Conservation (phyloP, 352 stramenopile genomes). For the Lagenidium giganteum region DNA sequence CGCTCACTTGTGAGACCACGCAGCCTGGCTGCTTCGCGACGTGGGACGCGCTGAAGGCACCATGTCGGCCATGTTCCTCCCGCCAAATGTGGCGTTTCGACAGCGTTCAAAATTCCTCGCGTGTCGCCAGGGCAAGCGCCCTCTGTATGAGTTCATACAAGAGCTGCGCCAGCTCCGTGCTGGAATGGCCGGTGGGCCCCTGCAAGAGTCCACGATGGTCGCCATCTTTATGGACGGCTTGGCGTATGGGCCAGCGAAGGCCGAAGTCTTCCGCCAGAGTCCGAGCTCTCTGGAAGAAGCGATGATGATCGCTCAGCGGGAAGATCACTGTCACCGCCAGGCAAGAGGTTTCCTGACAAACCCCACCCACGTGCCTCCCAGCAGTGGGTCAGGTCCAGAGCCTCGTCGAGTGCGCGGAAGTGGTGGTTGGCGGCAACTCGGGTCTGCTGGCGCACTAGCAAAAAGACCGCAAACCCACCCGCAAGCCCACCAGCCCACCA, state of each 20-base stretch:
- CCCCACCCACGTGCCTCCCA: no score
- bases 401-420: no score
- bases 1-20: constrained; percentile 4
- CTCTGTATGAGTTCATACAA: constrained; percentile 10
- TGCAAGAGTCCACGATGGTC: constrained; percentile 1
- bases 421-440: no score
- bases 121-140: constrained; percentile 13
- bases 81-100: constrained; percentile 15
- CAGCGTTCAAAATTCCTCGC: constrained; percentile 16
- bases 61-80: constrained; percentile 11
- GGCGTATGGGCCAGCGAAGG: constrained; percentile 1
- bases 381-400: no score
- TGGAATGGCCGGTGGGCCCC: not conserved
- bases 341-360: no score
- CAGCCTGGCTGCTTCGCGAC: constrained; percentile 8
- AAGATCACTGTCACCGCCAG: no score
- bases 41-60: not conserved
- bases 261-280: not conserved
- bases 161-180: constrained; percentile 12
- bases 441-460: no score
- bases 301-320: no score
- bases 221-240: constrained; percentile 5
- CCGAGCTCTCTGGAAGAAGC: no score
- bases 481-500: no score
- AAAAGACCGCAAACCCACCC: no score